Evolutionary conservation across 116 monocot genomes (phyloP), one percentile per base, ranked within the genome.

Genomic region (Posidonia oceanica): DNA sequence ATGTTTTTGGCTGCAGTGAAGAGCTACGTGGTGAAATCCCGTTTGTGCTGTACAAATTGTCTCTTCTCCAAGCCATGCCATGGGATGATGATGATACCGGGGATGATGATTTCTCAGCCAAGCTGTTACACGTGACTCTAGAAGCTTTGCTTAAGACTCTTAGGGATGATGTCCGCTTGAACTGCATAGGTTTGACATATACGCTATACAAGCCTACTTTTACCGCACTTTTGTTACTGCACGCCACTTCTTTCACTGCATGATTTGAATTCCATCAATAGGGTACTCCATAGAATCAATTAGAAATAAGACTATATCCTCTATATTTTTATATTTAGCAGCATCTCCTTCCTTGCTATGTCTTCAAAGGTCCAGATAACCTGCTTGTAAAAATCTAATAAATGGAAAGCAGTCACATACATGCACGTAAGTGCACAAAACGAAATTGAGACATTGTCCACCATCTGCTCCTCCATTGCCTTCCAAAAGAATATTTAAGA

Each of bases 21-120:
- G 91, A 96, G 74, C 77, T 88, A 53, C 81, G 86, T 59, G 96
- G 96, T 42, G 96, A 96, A 61, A 85, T 91, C 52, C 57, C 91
- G 62, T 96, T 87, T 62, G 79, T 96, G 52, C 81, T 96, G 55
- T 96, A 87, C 79, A 96, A 87, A 72, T 76, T 96, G 37, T 88
- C 75, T 44, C 54, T 76, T 12, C 40, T 76, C 7, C 80, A 74
- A 69, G 81, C 75, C 38, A 82, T 77, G 17, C 83, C 80, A 53
- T 87, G 84, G 81, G 83, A 88, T 41, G 67, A 75, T 74, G 53
- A 7, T 39, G 67, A 74, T 63, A 61, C 5, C 40, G 10, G 14
- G 2, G 59, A 79, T 67, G 79, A 48, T 38, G 69, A 29, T 29
- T 42, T 69, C 14, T 78, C 57, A 41, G 70, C 64, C 38, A 67